phyloP scores from a whole-genome alignment of 1,139 yeast genomes.

The Blastobotrys serpentis region DNA sequence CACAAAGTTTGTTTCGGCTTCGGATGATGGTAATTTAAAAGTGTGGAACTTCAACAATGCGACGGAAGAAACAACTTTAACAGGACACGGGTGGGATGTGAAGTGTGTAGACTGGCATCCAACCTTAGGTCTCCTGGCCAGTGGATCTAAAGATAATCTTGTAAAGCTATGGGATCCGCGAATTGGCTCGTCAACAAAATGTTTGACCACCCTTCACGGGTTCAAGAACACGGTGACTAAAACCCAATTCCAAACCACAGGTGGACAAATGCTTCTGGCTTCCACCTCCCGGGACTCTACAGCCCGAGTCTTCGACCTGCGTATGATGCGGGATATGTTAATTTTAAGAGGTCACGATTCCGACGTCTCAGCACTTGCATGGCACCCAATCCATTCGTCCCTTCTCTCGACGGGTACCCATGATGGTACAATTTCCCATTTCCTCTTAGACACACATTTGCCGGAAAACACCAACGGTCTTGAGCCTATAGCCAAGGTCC shows the following conservation, averaged over 20 bases:
- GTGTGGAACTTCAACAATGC: slow-evolving; percentile 95
- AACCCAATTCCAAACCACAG: slow-evolving; percentile 70
- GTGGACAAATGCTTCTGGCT: slow-evolving; percentile 70
- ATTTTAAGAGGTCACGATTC: slow-evolving; percentile 77
- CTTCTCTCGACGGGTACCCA: slow-evolving; percentile 83
- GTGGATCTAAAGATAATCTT: slow-evolving; percentile 86
- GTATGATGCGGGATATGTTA: slow-evolving; percentile 76
- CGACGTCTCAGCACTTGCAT: slow-evolving; percentile 79
- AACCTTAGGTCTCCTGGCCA: slow-evolving; percentile 60
- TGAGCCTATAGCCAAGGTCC: slow-evolving; percentile 50
- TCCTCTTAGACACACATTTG: slow-evolving; percentile 56
- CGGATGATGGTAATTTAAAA: slow-evolving; percentile 86
- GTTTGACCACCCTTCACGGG: slow-evolving; percentile 81
- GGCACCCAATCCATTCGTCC: slow-evolving; percentile 90
- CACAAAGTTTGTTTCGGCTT: slow-evolving; percentile 83
- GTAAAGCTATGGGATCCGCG: slow-evolving; percentile 97
- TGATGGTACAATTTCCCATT: slow-evolving; percentile 84
- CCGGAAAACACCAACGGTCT: slow-evolving; percentile 32
- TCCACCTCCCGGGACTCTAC: slow-evolving; percentile 88
- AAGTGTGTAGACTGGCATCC: slow-evolving; percentile 98
- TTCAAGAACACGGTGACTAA: slow-evolving; percentile 90
- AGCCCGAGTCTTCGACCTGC: slow-evolving; percentile 79
- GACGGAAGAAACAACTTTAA: slow-evolving; percentile 71
- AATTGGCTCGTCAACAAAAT: slow-evolving; percentile 50
- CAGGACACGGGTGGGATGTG: slow-evolving; percentile 99